Conservation (phyloP, 306 rosid genomes). For the Vigna radiata region DNA sequence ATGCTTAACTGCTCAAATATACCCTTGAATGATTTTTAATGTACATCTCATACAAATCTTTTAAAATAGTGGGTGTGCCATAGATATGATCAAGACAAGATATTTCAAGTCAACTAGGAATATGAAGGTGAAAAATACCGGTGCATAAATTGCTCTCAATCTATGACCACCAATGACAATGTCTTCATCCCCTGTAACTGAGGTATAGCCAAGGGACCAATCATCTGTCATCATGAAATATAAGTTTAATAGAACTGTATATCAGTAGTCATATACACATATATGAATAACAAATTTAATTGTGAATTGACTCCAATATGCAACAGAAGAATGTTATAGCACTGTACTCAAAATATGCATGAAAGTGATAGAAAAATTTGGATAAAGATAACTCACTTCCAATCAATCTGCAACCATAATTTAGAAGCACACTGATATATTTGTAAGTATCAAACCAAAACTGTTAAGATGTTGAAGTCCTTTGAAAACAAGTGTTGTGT, state of each 20-base stretch:
- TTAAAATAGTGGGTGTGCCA: constrained; percentile 12
- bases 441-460: neutral
- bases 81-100: constrained; percentile 24
- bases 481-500: neutral
- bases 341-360: neutral
- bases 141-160: constrained; percentile 69
- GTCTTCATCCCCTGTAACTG: constrained; percentile 72
- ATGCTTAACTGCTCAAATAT: constrained; percentile 21
- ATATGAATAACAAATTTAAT: constrained; percentile 12
- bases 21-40: neutral
- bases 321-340: constrained; percentile 1
- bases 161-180: constrained; percentile 73
- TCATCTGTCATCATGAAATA: constrained; percentile 59
- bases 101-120: constrained; percentile 33
- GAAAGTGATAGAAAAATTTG: neutral
- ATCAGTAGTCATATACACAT: neutral
- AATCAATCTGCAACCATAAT: constrained; percentile 23
- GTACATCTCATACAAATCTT: constrained; percentile 13
- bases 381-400: constrained; percentile 8
- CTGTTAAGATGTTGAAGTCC: neutral
- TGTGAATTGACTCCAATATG: constrained; percentile 11
- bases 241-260: constrained; percentile 7
- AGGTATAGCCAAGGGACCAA: constrained; percentile 77
- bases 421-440: neutral
- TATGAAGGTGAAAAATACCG: constrained; percentile 56